Base-by-base conservation (phyloP, 352 stramenopile species). In the Phytophthora fragariae region DNA sequence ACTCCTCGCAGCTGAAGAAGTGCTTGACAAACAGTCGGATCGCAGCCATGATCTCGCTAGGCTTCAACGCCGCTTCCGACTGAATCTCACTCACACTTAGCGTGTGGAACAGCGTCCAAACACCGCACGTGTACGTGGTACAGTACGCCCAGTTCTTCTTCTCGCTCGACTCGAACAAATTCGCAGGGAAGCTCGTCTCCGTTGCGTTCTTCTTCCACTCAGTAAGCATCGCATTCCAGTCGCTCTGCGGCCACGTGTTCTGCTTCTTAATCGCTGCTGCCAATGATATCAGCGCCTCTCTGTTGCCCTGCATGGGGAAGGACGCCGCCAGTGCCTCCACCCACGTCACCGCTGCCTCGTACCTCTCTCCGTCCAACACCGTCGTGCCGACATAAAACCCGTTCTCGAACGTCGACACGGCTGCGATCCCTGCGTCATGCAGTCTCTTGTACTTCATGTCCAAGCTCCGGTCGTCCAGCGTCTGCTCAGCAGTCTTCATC, bases 1-100 rank as follows among this genome's bases (percentile, higher is more conserved):
- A 95, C 21, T 89, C 76, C 64, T 91, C 85, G 41, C 89, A 95
- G 44, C 84, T 89, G 57, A 95, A 95, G 57, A 95, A 95, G 62
- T 93, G 82, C 66, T 82, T 79, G 33, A 95, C 78, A 53, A 93
- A 93, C 58, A 85, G 69, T 8, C 86, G 87, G 35, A 95, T 92
- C 2, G 81, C 81, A 1, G 69, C 61, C 11, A 84, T 88, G 41
- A 92, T 62, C 47, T 90, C 76, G 59, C 82, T 90, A 2, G 86
- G 85, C 58, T 85, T 86, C 33, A 89, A 75, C 11, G 76, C 71
- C 4, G 70, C 58, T 17, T 68, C 65, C 0, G 77, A 67, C 24
- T 73, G 63, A 24, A 81, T 71, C 14, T 81, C 73, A 12, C 67
- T 76, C 19, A 89, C 77, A 53, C 70, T 92, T 44, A 95, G 78